Evolutionary conservation across 169 alveolate species (phyloP).

Genomic region (Eimeria sp.): DNA sequence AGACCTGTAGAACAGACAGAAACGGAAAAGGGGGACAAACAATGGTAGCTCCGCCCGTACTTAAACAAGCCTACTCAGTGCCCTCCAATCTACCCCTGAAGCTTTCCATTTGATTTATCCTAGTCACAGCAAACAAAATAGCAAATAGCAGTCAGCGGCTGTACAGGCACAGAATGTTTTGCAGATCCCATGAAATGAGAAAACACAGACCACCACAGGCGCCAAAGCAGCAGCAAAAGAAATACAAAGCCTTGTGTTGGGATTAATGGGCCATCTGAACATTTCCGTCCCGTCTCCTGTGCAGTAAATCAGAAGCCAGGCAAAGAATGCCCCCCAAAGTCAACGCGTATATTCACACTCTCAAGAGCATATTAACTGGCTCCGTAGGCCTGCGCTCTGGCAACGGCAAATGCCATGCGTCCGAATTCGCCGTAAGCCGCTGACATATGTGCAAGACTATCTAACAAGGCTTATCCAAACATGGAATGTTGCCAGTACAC

Average conservation of each 20-base stretch:
- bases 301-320: constrained; percentile 32
- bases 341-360: neutral
- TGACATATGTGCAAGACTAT: neutral
- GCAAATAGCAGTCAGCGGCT: neutral
- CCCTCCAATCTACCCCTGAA: neutral
- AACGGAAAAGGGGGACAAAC: neutral
- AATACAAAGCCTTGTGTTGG: neutral
- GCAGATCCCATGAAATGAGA: neutral
- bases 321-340: neutral
- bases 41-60: neutral
- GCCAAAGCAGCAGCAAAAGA: neutral
- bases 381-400: constrained; percentile 48
- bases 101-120: neutral
- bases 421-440: constrained; percentile 39
- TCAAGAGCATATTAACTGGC: constrained; percentile 6
- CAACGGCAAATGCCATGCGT: constrained; percentile 66
- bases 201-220: neutral
- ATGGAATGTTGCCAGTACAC: neutral
- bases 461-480: neutral
- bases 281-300: constrained; percentile 5
- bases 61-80: neutral
- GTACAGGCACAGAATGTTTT: neutral
- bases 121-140: neutral
- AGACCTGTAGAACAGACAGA: constrained; percentile 69
- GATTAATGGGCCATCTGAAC: neutral